Percentiles rank a stretch among this genome's conserved stretches.
These are phyloP conservation scores for Fragilariopsis cylindrus DNA, from an alignment of 108 stramenopile genomes.

Conservation along the genomic window DNA sequence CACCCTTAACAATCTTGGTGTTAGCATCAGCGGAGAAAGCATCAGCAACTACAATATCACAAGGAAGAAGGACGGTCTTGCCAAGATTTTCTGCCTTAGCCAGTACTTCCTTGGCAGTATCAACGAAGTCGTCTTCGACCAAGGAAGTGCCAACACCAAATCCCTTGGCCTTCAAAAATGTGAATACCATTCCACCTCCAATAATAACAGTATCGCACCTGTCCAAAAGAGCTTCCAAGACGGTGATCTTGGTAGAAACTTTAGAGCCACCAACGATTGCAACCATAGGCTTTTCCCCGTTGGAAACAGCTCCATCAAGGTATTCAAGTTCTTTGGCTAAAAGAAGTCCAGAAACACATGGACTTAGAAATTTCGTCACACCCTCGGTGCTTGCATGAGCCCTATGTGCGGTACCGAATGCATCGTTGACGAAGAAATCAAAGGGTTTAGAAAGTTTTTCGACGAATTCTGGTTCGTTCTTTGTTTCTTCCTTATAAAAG, in stretches of 20 bases:
- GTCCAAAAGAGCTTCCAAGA: slow-evolving; percentile 88
- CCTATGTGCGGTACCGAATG: slow-evolving; percentile 99
- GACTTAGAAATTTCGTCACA: slow-evolving; percentile 43
- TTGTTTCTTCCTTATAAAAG: slow-evolving; percentile 92
- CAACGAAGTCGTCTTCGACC: slow-evolving; percentile 91
- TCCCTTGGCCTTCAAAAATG: slow-evolving; percentile 93
- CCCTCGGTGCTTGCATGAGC: slow-evolving; percentile 73
- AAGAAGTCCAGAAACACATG: background rate
- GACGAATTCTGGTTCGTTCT: slow-evolving; percentile 64
- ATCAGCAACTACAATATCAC: slow-evolving; percentile 87
- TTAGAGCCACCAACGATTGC: slow-evolving; percentile 97
- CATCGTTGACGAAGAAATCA: slow-evolving; percentile 94
- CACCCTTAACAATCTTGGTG: slow-evolving; percentile 65
- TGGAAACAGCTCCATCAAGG: slow-evolving; percentile 31
- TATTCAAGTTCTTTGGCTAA: background rate
- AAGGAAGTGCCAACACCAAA: slow-evolving; percentile 76
- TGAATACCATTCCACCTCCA: slow-evolving; percentile 97
- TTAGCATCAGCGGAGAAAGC: slow-evolving; percentile 57
- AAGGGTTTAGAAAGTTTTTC: slow-evolving; percentile 56
- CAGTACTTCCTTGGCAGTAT: slow-evolving; percentile 81
- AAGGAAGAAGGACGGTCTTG: slow-evolving; percentile 81
- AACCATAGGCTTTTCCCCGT: slow-evolving; percentile 15
- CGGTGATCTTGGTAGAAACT: slow-evolving; percentile 95
- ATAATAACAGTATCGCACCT: slow-evolving; percentile 89
- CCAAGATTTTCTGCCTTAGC: slow-evolving; percentile 63